Evolutionary conservation across 139 green algal species (phyloP).

Genomic region (Micractinium conductrix): DNA sequence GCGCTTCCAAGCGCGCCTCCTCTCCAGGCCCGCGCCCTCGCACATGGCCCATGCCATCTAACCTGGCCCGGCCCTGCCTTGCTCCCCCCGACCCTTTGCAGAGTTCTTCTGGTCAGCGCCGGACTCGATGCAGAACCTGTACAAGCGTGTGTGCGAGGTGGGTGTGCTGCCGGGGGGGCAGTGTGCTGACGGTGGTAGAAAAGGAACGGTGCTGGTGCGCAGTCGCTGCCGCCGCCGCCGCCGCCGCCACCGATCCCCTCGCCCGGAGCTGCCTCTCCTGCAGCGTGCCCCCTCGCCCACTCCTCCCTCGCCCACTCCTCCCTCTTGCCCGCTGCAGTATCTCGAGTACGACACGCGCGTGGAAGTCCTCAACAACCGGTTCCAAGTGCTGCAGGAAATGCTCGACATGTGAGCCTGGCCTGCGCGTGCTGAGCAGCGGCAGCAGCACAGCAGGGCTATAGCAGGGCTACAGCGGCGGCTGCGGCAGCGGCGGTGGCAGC

Average conservation of each 20-base stretch:
- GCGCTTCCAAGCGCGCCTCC: too few species aligned
- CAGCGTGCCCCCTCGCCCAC: too few species aligned
- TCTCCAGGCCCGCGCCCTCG: too few species aligned
- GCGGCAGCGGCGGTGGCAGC: neutral
- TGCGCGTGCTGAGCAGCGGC: neutral
- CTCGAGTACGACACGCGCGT: slow-evolving; percentile 71
- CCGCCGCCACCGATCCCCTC: too few species aligned
- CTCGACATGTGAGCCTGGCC: slow-evolving; percentile 68
- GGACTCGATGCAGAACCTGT: slow-evolving; percentile 68
- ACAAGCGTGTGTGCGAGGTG: slow-evolving; percentile 42
- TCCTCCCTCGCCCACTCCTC: too few species aligned
- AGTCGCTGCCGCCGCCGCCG: too few species aligned
- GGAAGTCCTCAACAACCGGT: slow-evolving; percentile 67
- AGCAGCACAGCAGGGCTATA: neutral
- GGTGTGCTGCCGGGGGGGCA: too few species aligned
- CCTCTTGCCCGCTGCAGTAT: slow-evolving; percentile 51
- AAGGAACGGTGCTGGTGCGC: too few species aligned
- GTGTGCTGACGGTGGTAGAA: too few species aligned
- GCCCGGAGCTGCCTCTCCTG: too few species aligned
- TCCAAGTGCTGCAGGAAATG: slow-evolving; percentile 81
- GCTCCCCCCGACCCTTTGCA: neutral
- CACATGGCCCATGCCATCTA: too few species aligned
- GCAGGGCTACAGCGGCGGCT: neutral
- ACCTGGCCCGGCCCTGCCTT: too few species aligned
- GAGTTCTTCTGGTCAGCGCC: slow-evolving; percentile 81